phyloP scores from a whole-genome alignment of 805 yeast genomes.

The Spathaspora boniae region DNA sequence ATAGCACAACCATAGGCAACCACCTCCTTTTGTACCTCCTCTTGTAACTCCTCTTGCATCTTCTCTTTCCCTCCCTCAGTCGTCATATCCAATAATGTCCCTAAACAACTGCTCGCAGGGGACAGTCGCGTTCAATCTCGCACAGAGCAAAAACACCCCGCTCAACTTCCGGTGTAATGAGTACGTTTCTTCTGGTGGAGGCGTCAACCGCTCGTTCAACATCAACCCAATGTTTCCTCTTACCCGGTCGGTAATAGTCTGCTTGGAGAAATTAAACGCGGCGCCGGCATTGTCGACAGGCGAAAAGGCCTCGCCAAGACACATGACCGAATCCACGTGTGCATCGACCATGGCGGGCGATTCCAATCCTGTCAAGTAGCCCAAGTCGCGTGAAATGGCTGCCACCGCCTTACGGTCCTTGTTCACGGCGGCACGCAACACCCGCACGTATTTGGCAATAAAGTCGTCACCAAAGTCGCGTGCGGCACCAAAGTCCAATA shows the following conservation, averaged over 20 bases:
- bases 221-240: conserved; percentile 82
- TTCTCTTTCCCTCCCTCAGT: conserved; percentile 2
- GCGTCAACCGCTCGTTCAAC: conserved; percentile 87
- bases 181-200: conserved; percentile 98
- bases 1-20: neutral
- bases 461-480: conserved; percentile 71
- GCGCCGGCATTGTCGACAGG: conserved; percentile 45
- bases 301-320: conserved; percentile 89
- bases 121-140: conserved; percentile 77
- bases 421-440: conserved; percentile 71
- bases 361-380: conserved; percentile 90
- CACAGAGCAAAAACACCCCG: conserved; percentile 89
- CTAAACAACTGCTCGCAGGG: conserved; percentile 75
- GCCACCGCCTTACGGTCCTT: conserved; percentile 65
- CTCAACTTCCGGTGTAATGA: conserved; percentile 93
- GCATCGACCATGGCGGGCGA: conserved; percentile 85
- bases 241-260: conserved; percentile 92
- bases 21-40: neutral
- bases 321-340: conserved; percentile 85
- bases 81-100: conserved; percentile 62
- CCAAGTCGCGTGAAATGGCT: conserved; percentile 65
- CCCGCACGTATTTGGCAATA: conserved; percentile 60
- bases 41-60: neutral
- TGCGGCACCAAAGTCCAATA: conserved; percentile 94
- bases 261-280: conserved; percentile 69